Evolutionary conservation across 2,329 filamentous ascomycete species (phyloP).

Genomic region (Colletotrichum viniferum): DNA sequence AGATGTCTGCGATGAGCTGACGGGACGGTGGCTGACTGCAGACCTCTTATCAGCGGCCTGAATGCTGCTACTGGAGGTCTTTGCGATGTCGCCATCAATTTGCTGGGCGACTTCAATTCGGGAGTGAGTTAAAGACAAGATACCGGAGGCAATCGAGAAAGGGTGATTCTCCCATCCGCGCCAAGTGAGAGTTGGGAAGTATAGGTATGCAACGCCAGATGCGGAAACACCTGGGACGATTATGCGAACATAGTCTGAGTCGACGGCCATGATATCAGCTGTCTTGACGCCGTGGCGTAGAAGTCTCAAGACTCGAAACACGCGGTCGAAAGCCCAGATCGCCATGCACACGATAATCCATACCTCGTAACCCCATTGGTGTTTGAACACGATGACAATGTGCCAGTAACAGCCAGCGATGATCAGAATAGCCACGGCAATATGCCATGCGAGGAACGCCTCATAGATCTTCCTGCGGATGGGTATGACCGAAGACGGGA

Average conservation of each 20-base stretch:
- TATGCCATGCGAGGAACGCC: constrained; percentile 36
- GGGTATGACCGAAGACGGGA: constrained; percentile 29
- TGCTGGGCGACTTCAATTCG: not conserved
- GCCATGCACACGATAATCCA: constrained; percentile 35
- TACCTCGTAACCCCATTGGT: constrained; percentile 40
- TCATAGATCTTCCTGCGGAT: constrained; percentile 36
- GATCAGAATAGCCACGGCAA: constrained; percentile 34
- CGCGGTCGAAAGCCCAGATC: constrained; percentile 35
- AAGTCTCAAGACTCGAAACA: constrained; percentile 30
- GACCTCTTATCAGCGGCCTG: not conserved
- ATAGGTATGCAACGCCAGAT: constrained; percentile 36
- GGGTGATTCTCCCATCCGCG: constrained; percentile 41
- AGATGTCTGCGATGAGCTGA: not conserved
- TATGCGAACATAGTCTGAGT: constrained; percentile 35
- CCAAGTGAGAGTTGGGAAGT: constrained; percentile 39
- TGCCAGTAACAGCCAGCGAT: constrained; percentile 36
- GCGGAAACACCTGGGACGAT: constrained; percentile 28
- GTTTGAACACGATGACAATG: constrained; percentile 29
- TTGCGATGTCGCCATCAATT: not conserved
- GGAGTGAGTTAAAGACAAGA: not conserved
- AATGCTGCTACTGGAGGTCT: not conserved
- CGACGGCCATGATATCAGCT: constrained; percentile 28
- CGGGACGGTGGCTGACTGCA: not conserved
- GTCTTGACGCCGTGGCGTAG: constrained; percentile 24
- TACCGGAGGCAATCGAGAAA: constrained; percentile 31